These are phyloP conservation scores for Quercus berberidifolia DNA, from an alignment of 306 rosid species.

Conservation along the genomic window DNA sequence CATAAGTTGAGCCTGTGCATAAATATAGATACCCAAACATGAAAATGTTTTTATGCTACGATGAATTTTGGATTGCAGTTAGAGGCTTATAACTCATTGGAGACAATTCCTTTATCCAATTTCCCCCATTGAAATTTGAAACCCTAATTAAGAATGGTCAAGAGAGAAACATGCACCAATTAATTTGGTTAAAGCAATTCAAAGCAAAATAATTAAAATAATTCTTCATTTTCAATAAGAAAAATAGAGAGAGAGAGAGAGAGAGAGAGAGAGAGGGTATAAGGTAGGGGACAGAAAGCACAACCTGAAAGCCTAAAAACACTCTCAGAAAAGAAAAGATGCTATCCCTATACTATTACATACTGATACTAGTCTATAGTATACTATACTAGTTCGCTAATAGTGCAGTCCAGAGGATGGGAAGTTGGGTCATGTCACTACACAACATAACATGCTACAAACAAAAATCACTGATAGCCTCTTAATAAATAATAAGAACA, in stretches of 20 bases:
- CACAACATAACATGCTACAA: neutral
- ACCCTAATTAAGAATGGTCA: too few relatives aligned
- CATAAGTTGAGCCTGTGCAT: too few relatives aligned
- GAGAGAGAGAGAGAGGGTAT: neutral
- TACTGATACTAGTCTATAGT: too few relatives aligned
- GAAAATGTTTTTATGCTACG: too few relatives aligned
- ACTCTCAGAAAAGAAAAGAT: neutral
- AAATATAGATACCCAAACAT: too few relatives aligned
- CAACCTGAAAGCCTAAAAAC: constrained; percentile 1
- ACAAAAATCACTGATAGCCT: neutral
- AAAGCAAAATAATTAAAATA: neutral
- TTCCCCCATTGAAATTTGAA: too few relatives aligned
- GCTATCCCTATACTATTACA: neutral
- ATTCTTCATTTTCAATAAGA: neutral
- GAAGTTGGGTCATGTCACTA: constrained; percentile 7
- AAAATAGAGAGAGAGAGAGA: neutral
- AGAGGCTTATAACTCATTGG: too few relatives aligned
- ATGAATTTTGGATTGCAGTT: too few relatives aligned
- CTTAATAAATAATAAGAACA: neutral
- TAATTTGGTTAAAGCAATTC: neutral
- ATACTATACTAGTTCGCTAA: too few relatives aligned
- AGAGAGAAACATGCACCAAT: too few relatives aligned
- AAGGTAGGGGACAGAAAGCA: neutral
- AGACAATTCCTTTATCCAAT: too few relatives aligned
- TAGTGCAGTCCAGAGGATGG: neutral